Evolutionary conservation across 2,329 filamentous ascomycete genomes (phyloP), one percentile per base, ranked within the genome.

Genomic region (Hirsutella rhossiliensis): DNA sequence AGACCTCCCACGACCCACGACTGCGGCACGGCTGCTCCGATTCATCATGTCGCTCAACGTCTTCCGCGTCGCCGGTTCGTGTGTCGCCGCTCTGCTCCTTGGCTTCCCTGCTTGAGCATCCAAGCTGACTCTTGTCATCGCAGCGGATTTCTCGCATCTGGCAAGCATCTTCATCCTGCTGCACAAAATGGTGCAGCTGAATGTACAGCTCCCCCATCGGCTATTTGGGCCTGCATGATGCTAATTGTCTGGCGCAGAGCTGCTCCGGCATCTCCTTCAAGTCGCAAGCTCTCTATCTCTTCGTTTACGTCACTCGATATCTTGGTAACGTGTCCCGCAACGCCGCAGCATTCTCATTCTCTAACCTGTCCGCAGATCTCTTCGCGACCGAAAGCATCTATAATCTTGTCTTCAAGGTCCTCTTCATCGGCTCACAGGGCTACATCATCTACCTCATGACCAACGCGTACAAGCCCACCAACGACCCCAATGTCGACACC

Each of bases 361-460:
- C 38, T 27, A 18, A 27, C 34, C 34, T 8, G 11, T 34, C 11
- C 34, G 23, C 56, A 87, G 87, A 98, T 62, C 75, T 97, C 47
- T 89, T 97, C 64, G 87, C 80, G 60, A 89, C 84, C 48, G 68
- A 79, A 53, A 88, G 84, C 58, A 65, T 87, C 50, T 98, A 96
- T 78, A 96, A 97, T 70, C 82, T 92, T 48, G 67, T 87, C 57
- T 96, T 97, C 75, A 98, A 98, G 67, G 79, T 97, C 60, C 75
- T 96, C 61, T 98, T 97, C 73, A 89, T 98, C 62, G 74, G 71
- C 50, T 83, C 87, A 20, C 89, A 94, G 50, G 80, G 83, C 50
- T 98, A 98, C 73, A 94, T 89, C 57, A 80, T 98, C 63, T 97
- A 96, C 70, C 80, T 97, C 54, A 98, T 98, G 92, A 84, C 92